A percentile compares a stretch with the other conserved stretches of the same genome.
Conservation (phyloP, 345 rosid genomes). For the Bretschneidera sinensis region DNA sequence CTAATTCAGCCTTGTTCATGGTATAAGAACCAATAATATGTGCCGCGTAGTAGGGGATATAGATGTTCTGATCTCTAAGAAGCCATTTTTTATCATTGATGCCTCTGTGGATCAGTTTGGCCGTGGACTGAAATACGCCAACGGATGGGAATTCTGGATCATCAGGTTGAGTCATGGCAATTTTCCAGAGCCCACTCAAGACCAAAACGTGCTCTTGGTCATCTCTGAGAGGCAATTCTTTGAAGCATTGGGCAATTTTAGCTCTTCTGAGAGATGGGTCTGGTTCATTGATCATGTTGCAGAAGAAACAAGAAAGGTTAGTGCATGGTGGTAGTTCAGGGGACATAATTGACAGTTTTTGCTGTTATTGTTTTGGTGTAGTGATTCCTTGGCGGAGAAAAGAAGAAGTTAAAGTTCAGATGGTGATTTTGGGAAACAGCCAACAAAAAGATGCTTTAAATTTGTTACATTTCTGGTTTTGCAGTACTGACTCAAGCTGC, state of each 20-base stretch:
- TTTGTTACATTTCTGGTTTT: conserved; percentile 1
- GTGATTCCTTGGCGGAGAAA: conserved; percentile 15
- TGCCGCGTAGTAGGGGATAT: conserved; percentile 80
- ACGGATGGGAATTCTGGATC: conserved; percentile 73
- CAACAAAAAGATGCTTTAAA: conserved; percentile 2
- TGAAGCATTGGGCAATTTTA: conserved; percentile 46
- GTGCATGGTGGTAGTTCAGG: conserved; percentile 33
- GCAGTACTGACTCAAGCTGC: background rate
- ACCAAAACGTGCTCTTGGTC: conserved; percentile 60
- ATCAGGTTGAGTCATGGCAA: conserved; percentile 68
- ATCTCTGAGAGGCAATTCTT: conserved; percentile 51
- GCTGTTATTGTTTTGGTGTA: background rate
- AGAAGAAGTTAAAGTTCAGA: conserved; percentile 1
- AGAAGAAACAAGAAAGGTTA: conserved; percentile 56
- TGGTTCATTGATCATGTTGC: conserved; percentile 54
- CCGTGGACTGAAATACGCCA: conserved; percentile 73
- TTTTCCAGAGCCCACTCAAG: conserved; percentile 65
- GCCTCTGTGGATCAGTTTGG: conserved; percentile 49
- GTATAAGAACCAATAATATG: conserved; percentile 76
- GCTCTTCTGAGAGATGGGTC: conserved; percentile 44
- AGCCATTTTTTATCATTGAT: conserved; percentile 52
- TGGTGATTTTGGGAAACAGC: conserved; percentile 13
- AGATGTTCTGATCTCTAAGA: conserved; percentile 67
- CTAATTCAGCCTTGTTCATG: conserved; percentile 55
- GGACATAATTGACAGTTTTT: conserved; percentile 19